Evolutionary conservation across 116 monocot species (phyloP).

Genomic region (Zostera marina): DNA sequence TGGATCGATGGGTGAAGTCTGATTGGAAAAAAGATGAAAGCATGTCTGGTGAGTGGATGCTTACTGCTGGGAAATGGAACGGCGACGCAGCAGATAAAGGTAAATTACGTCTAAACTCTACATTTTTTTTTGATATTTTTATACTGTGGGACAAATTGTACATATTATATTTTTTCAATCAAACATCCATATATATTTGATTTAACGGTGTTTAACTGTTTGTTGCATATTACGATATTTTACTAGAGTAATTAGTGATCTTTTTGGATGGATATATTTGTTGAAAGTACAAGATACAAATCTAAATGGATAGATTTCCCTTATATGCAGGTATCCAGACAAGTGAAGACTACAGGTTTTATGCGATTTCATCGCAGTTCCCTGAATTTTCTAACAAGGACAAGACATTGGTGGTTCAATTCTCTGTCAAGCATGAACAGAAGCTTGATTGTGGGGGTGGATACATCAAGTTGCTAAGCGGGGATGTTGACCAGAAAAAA

Average conservation of each 20-base stretch:
- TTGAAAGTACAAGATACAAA: too few species aligned
- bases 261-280: too few species aligned
- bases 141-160: not conserved
- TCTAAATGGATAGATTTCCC: not conserved
- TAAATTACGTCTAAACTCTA: constrained; percentile 3
- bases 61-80: constrained; percentile 65
- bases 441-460: constrained; percentile 81
- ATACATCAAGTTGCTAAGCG: constrained; percentile 59
- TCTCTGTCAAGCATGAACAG: constrained; percentile 73
- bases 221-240: not conserved
- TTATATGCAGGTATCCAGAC: constrained; percentile 50
- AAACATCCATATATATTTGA: not conserved
- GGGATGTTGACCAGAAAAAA: constrained; percentile 62
- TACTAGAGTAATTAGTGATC: too few species aligned
- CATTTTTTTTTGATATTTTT: not conserved
- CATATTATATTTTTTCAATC: not conserved
- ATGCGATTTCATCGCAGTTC: constrained; percentile 57
- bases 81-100: constrained; percentile 36
- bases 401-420: constrained; percentile 58
- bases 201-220: not conserved
- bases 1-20: constrained; percentile 53
- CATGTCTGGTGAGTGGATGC: constrained; percentile 62
- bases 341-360: constrained; percentile 49
- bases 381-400: constrained; percentile 60
- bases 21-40: constrained; percentile 75